A percentile compares a stretch with the other conserved stretches of the same genome.
These are phyloP conservation scores for Abrus precatorius DNA, from an alignment of 306 rosid genomes.

Conservation along the genomic window DNA sequence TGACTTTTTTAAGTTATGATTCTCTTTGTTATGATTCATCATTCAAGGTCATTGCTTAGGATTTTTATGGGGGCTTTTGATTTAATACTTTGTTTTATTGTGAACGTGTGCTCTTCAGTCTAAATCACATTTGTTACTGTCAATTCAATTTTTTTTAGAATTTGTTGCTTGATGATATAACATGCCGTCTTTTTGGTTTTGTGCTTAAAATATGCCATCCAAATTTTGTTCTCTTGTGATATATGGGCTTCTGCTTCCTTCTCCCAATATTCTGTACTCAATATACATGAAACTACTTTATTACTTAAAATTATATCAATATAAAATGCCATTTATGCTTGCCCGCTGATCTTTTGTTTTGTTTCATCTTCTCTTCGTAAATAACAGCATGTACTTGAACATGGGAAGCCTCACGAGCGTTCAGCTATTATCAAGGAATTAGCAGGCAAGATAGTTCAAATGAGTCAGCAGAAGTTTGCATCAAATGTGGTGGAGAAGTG, in stretches of 20 bases:
- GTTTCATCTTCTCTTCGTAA: neutral
- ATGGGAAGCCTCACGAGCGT: conserved; percentile 93
- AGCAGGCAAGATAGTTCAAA: conserved; percentile 87
- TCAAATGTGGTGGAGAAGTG: conserved; percentile 94
- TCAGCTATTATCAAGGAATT: conserved; percentile 88
- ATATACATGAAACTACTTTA: neutral
- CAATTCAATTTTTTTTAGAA: neutral
- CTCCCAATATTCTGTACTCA: neutral
- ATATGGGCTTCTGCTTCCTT: neutral
- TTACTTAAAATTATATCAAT: neutral
- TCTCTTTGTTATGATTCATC: neutral
- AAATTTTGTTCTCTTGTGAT: neutral
- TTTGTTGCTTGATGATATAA: neutral
- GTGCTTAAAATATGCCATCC: neutral
- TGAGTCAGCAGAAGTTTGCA: conserved; percentile 96
- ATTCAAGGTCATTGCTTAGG: neutral
- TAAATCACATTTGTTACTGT: neutral
- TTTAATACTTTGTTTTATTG: neutral
- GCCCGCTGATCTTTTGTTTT: conserved; percentile 11
- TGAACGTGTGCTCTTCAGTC: neutral
- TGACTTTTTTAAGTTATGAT: neutral
- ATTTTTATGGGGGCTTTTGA: neutral
- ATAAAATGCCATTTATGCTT: conserved; percentile 3
- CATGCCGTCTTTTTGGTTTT: neutral
- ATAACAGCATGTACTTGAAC: conserved; percentile 84